Conservation (phyloP, 164 flowering plant species). For the Macadamia tetraphylla region DNA sequence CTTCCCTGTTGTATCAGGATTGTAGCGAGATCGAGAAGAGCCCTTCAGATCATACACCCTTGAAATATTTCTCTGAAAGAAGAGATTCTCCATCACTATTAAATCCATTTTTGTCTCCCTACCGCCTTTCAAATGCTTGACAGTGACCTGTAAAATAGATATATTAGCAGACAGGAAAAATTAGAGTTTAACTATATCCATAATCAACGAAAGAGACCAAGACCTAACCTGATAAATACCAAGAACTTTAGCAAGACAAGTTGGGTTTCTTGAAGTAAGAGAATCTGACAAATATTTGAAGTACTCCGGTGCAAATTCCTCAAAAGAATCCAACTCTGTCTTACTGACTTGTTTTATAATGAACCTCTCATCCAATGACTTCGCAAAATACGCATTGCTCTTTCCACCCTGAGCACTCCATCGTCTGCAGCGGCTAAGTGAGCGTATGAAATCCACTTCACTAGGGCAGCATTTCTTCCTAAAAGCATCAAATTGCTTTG, state of each 20-base stretch:
- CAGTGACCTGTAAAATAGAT: slow-evolving; percentile 40
- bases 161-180: neutral
- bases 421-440: slow-evolving; percentile 65
- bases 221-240: slow-evolving; percentile 72
- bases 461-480: slow-evolving; percentile 70
- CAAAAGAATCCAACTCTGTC: slow-evolving; percentile 86
- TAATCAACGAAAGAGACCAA: slow-evolving; percentile 1
- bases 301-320: slow-evolving; percentile 68
- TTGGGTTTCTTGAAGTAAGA: slow-evolving; percentile 59
- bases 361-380: slow-evolving; percentile 75
- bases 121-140: slow-evolving; percentile 59
- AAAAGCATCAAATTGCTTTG: slow-evolving; percentile 67
- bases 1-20: slow-evolving; percentile 56
- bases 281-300: slow-evolving; percentile 65
- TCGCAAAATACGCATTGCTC: slow-evolving; percentile 84
- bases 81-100: slow-evolving; percentile 92
- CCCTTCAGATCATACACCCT: slow-evolving; percentile 83
- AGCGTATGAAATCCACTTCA: slow-evolving; percentile 63
- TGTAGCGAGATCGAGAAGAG: slow-evolving; percentile 66
- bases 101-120: slow-evolving; percentile 71
- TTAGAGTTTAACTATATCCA: neutral
- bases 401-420: slow-evolving; percentile 92
- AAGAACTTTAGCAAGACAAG: slow-evolving; percentile 76
- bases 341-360: slow-evolving; percentile 72
- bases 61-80: slow-evolving; percentile 52